Evolutionary conservation across 2,329 filamentous ascomycete genomes (phyloP), one percentile per base, ranked within the genome.

Genomic region (Fusarium fracticaudum): DNA sequence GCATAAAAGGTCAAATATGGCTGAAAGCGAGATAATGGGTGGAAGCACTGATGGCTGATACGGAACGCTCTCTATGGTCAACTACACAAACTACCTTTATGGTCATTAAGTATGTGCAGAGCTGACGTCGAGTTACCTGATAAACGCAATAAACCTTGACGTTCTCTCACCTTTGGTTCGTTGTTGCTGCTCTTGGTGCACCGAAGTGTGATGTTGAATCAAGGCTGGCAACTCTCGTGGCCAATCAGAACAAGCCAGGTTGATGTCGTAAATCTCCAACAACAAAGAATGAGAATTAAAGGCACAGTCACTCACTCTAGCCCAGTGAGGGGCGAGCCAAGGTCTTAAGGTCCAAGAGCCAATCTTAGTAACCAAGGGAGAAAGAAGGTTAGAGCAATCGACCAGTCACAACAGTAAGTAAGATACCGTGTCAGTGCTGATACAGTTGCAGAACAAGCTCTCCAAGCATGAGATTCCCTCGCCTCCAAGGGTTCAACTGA

Each of bases 371-470:
- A 22, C 50, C 24, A 55, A 55, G 26, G 51, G 51, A 54, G 51
- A 33, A 33, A 33, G 29, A 26, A 38, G 33, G n/a, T 40, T 22
- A 29, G 15, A 50, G 22, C 6, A 33, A 50, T 33, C 22, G 47
- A 50, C 15, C 35, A 71, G 55, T 74, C 78, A 80, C 73, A 76
- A 78, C 79, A 41, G 74, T 74, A 67, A 45, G 75, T 75, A 2
- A 18, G 17, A 15, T 37, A 69, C 77, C 70, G 76, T 71, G 48
- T 60, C 68, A 64, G 67, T 70, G 31, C 48, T 48, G 33, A 54
- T 66, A 57, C 51, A 33, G 53, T 40, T 51, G 22, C 57, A 37
- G 44, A 60, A 35, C 47, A 22, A 26, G 38, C 57, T 41, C 45
- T 31, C 26, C 45, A 48, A 60, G 60, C 45, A 45, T 69, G 53